These are phyloP conservation scores for Sideroxylon spinosum DNA, from an alignment of 179 eudicot species.

Conservation along the genomic window DNA sequence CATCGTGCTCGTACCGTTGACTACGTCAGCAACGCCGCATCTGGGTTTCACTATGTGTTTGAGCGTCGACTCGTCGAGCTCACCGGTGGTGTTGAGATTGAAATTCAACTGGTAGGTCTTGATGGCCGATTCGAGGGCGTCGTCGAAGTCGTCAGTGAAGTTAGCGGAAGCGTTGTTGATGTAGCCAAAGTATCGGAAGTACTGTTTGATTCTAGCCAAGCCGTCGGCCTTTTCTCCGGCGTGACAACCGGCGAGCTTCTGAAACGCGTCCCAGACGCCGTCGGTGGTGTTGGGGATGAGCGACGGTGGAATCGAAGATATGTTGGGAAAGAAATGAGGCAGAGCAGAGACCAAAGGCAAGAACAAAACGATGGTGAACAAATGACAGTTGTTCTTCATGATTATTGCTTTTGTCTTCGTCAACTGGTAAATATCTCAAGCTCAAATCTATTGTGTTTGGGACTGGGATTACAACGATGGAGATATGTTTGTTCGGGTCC, in stretches of 20 bases:
- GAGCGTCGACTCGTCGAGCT: constrained; percentile 45
- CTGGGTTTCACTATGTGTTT: constrained; percentile 36
- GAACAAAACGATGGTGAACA: neutral
- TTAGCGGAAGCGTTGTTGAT: constrained; percentile 23
- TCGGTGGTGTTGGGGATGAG: constrained; percentile 24
- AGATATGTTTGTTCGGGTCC: too few relatives aligned
- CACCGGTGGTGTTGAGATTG: constrained; percentile 51
- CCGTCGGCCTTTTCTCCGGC: constrained; percentile 34
- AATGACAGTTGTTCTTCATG: neutral
- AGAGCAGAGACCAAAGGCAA: neutral
- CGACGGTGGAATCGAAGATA: constrained; percentile 28
- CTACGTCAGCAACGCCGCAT: constrained; percentile 53
- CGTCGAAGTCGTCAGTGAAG: constrained; percentile 47
- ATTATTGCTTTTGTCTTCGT: neutral
- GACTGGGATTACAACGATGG: too few relatives aligned
- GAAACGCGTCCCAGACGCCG: constrained; percentile 38
- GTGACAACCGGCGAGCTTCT: constrained; percentile 35
- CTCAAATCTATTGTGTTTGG: too few relatives aligned
- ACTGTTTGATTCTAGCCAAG: constrained; percentile 33
- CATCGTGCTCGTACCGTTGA: constrained; percentile 52
- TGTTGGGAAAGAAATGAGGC: constrained; percentile 39
- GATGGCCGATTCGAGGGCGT: constrained; percentile 32
- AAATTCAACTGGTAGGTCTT: constrained; percentile 46
- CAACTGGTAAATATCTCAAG: too few relatives aligned
- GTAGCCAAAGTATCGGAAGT: constrained; percentile 52